A percentile compares a stretch with the other conserved stretches of the same genome.
These are phyloP conservation scores for Fusarium sp. DNA, from an alignment of 2,329 filamentous ascomycete genomes.

Conservation along the genomic window DNA sequence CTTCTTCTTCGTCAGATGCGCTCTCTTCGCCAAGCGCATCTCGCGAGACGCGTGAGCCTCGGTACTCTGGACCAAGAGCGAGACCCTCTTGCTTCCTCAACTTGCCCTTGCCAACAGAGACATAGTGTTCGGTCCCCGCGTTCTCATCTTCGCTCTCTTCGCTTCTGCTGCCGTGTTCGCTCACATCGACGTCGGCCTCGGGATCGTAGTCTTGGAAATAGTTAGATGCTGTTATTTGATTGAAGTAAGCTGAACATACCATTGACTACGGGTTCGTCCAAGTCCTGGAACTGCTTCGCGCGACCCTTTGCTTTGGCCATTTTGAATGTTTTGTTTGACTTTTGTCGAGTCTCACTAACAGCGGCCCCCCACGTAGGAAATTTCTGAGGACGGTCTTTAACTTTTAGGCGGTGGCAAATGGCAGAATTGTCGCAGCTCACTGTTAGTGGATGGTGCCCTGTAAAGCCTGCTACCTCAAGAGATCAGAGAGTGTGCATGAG, in stretches of 20 bases:
- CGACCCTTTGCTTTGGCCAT: slow-evolving; percentile 68
- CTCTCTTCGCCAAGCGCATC: slow-evolving; percentile 72
- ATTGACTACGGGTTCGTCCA: slow-evolving; percentile 71
- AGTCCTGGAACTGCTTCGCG: slow-evolving; percentile 71
- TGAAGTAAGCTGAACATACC: slow-evolving; percentile 60
- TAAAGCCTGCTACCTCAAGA: slow-evolving; percentile 25
- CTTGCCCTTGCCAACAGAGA: slow-evolving; percentile 85
- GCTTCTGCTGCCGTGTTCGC: slow-evolving; percentile 66
- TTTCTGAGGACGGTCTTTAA: slow-evolving; percentile 54
- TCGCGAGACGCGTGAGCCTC: slow-evolving; percentile 80
- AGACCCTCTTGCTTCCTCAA: slow-evolving; percentile 79
- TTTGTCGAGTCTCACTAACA: slow-evolving; percentile 29
- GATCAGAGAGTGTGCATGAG: background rate
- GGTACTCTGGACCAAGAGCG: slow-evolving; percentile 82
- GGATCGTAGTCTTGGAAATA: slow-evolving; percentile 76
- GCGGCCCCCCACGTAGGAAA: slow-evolving; percentile 52
- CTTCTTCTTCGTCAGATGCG: slow-evolving; percentile 63
- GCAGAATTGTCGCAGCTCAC: slow-evolving; percentile 55
- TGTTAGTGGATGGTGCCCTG: slow-evolving; percentile 21
- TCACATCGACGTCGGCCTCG: slow-evolving; percentile 73
- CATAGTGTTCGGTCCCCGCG: slow-evolving; percentile 87
- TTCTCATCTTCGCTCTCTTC: slow-evolving; percentile 64
- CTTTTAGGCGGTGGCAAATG: slow-evolving; percentile 65
- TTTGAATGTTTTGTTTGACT: slow-evolving; percentile 47
- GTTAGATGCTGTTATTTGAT: slow-evolving; percentile 19